Evolutionary conservation across 495 filamentous ascomycete genomes (phyloP), one percentile per base, ranked within the genome.

Genomic region (Neurospora sp.): DNA sequence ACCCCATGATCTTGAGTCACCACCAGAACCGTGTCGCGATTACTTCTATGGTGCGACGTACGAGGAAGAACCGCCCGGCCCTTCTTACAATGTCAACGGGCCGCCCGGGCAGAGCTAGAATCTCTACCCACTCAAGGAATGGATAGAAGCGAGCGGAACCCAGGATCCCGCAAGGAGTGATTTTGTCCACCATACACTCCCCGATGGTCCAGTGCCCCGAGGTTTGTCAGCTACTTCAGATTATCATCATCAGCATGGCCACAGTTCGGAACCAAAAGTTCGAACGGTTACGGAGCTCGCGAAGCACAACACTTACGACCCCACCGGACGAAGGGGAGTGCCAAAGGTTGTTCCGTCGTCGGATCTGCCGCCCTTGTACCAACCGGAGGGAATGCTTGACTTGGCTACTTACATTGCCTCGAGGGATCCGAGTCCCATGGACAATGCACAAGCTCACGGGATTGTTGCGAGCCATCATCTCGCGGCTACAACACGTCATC

Each of bases 201-300:
- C 14, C 27, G 31, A 66, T 35, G 5, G 31, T 66, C 53, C 18
- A 66, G 27, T 66, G 27, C 35, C 14, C 3, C 27, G 16, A 3
- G 42, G 11, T 9, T 14, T 35, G 27, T 66, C 27, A 20, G n/a
- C 18, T 20, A 66, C 53, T 16, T 35, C 14, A 18, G 7, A 9
- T 1, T 0, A 35, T 18, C 78, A 82, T 73, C 46, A 71, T 4
- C 79, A 83, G 35, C 71, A 73, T 42, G 75, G 75, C 8, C 81
- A 81, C 48, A 79, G 42, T 70, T 74, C 76, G 6, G 75, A 74
- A 39, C 69, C 77, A 70, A 83, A 84, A 46, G 77, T 83, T 69
- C 80, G 79, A 12, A 78, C 79, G 39, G 77, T 79, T 22, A 9
- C 72, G 18, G 79, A 75, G 0, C 16, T 79, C 10, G 8, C 53